Percentiles rank a stretch among this genome's conserved stretches.
Evolutionary conservation across 805 yeast species (phyloP).

Genomic region (Ogataea naganishii): DNA sequence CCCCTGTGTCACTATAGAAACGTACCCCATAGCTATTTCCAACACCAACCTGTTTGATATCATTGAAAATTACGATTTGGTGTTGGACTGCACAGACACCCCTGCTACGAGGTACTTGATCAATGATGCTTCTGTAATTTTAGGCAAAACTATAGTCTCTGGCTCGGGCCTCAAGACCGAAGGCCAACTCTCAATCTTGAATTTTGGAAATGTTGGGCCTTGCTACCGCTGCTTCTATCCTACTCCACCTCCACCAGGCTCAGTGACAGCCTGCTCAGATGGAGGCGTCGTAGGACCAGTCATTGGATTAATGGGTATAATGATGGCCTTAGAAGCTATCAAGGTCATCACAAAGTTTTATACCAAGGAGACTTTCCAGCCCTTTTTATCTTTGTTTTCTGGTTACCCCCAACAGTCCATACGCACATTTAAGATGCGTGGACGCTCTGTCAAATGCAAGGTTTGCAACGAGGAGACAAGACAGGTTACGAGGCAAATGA

Average conservation of each 20-base stretch:
- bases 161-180: conserved; percentile 90
- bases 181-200: conserved; percentile 78
- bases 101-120: conserved; percentile 82
- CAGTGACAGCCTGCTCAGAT: conserved; percentile 80
- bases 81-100: conserved; percentile 91
- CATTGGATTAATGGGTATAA: conserved; percentile 83
- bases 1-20: conserved; percentile 50
- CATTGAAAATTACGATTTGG: conserved; percentile 57
- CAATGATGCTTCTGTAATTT: conserved; percentile 71
- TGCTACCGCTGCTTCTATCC: conserved; percentile 95
- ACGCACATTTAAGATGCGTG: conserved; percentile 74
- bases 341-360: conserved; percentile 60
- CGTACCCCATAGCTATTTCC: conserved; percentile 44
- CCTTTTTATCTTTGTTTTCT: conserved; percentile 60
- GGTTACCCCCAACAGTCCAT: conserved; percentile 61
- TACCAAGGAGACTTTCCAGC: conserved; percentile 45
- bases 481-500: conserved; percentile 34
- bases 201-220: conserved; percentile 64
- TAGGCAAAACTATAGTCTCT: conserved; percentile 68
- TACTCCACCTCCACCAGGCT: conserved; percentile 75
- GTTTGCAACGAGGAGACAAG: conserved; percentile 52
- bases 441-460: conserved; percentile 47
- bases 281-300: conserved; percentile 95
- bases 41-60: conserved; percentile 55
- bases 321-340: conserved; percentile 84